phyloP scores from a whole-genome alignment of 2,329 filamentous ascomycete species.

The Neofusicoccum cordaticola region DNA sequence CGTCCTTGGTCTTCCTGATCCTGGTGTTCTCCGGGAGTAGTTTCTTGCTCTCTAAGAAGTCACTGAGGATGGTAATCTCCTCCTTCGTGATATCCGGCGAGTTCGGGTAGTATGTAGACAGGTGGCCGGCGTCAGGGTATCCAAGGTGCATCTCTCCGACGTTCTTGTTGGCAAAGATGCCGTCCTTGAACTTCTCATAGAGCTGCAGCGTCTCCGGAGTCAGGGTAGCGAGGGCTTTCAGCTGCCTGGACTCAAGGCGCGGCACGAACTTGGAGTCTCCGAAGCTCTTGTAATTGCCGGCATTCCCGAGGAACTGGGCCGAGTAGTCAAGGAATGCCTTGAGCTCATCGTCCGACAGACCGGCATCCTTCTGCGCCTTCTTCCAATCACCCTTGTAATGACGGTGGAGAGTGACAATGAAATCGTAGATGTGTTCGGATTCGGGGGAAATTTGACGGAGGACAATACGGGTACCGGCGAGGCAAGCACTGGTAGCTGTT shows the following conservation, averaged over 20 bases:
- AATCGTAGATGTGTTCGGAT: slow-evolving; percentile 53
- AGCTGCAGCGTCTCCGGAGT: slow-evolving; percentile 39
- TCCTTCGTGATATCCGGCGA: slow-evolving; percentile 47
- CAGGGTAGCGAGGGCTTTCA: slow-evolving; percentile 45
- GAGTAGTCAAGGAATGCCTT: slow-evolving; percentile 38
- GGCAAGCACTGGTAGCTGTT: slow-evolving; percentile 38
- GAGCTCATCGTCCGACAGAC: slow-evolving; percentile 38
- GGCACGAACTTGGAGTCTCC: slow-evolving; percentile 52
- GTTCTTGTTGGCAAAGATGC: slow-evolving; percentile 43
- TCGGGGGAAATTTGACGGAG: slow-evolving; percentile 53
- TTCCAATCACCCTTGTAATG: slow-evolving; percentile 50
- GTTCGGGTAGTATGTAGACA: slow-evolving; percentile 51
- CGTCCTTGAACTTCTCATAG: slow-evolving; percentile 44
- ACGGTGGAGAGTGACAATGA: slow-evolving; percentile 52
- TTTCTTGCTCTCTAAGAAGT: slow-evolving; percentile 46
- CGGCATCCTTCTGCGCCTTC: slow-evolving; percentile 41
- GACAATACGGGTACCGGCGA: slow-evolving; percentile 51
- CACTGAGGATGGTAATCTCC: slow-evolving; percentile 46
- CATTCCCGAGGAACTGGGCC: slow-evolving; percentile 52
- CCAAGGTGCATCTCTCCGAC: slow-evolving; percentile 48
- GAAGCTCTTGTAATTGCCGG: slow-evolving; percentile 54
- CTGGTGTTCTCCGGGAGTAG: slow-evolving; percentile 52
- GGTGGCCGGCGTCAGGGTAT: slow-evolving; percentile 48
- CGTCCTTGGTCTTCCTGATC: slow-evolving; percentile 43
- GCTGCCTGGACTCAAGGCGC: slow-evolving; percentile 41